phyloP scores from a whole-genome alignment of 176 grass and related monocot genomes.

The Avena insularis region DNA sequence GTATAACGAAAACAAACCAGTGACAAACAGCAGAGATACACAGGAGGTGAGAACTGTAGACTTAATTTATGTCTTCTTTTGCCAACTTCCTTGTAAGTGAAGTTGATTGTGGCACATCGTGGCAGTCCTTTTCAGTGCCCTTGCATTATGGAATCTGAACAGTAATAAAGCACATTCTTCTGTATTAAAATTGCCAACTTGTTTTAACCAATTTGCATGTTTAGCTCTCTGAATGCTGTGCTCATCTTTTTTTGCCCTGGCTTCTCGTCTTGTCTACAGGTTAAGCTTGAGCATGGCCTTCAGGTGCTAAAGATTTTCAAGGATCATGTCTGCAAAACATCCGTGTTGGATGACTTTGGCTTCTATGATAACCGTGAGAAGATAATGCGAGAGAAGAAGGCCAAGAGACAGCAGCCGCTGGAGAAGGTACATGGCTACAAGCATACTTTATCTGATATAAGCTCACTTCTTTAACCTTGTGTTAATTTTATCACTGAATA shows the following conservation, averaged over 20 bases:
- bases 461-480: background rate
- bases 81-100: background rate
- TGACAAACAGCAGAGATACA: slow-evolving; percentile 91
- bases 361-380: slow-evolving; percentile 93
- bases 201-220: slow-evolving; percentile 15
- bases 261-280: slow-evolving; percentile 49
- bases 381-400: slow-evolving; percentile 81
- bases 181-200: background rate
- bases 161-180: background rate
- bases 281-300: slow-evolving; percentile 80
- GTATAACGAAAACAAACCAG: slow-evolving; percentile 96
- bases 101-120: slow-evolving; percentile 2
- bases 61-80: background rate
- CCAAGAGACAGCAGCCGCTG: slow-evolving; percentile 71
- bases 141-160: slow-evolving; percentile 5
- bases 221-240: slow-evolving; percentile 19
- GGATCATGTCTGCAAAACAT: slow-evolving; percentile 80
- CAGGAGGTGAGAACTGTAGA: slow-evolving; percentile 69
- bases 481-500: background rate
- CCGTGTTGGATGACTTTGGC: slow-evolving; percentile 79
- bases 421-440: slow-evolving; percentile 66
- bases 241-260: slow-evolving; percentile 19
- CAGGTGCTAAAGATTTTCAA: slow-evolving; percentile 87
- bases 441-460: slow-evolving; percentile 9
- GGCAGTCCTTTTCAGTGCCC: background rate